A percentile compares a stretch with the other conserved stretches of the same genome.
These are phyloP conservation scores for Actinidia polygama DNA, from an alignment of 179 eudicot species.

Conservation along the genomic window DNA sequence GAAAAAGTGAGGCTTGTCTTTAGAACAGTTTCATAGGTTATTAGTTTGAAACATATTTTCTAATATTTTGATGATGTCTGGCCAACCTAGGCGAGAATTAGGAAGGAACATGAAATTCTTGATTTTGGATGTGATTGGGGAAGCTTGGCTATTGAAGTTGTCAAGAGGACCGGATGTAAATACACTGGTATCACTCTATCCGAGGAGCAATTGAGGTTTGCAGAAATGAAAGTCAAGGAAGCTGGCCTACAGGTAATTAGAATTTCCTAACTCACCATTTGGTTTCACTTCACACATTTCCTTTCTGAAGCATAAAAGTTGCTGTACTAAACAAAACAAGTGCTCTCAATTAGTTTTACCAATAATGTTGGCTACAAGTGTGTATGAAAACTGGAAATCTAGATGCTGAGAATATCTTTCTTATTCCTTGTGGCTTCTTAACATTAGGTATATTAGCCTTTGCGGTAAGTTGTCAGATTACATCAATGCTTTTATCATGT, in stretches of 20 bases:
- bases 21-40: neutral
- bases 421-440: neutral
- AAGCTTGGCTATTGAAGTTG: constrained; percentile 88
- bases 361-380: neutral
- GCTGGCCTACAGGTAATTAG: constrained; percentile 73
- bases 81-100: constrained; percentile 60
- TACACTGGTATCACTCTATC: constrained; percentile 97
- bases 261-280: neutral
- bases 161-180: constrained; percentile 82
- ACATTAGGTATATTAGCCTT: neutral
- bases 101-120: constrained; percentile 70
- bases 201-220: constrained; percentile 76
- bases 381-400: neutral
- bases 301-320: neutral
- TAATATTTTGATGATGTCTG: neutral
- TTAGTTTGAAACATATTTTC: neutral
- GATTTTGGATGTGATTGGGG: constrained; percentile 99
- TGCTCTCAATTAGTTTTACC: neutral
- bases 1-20: constrained; percentile 54
- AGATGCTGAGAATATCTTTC: neutral
- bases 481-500: neutral
- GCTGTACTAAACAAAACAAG: neutral
- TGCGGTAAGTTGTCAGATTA: neutral
- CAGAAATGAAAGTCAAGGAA: constrained; percentile 79
- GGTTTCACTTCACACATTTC: neutral